Evolutionary conservation across 192 early-diverging fungal genomes (phyloP).

Genomic region (Gigaspora rosea): DNA sequence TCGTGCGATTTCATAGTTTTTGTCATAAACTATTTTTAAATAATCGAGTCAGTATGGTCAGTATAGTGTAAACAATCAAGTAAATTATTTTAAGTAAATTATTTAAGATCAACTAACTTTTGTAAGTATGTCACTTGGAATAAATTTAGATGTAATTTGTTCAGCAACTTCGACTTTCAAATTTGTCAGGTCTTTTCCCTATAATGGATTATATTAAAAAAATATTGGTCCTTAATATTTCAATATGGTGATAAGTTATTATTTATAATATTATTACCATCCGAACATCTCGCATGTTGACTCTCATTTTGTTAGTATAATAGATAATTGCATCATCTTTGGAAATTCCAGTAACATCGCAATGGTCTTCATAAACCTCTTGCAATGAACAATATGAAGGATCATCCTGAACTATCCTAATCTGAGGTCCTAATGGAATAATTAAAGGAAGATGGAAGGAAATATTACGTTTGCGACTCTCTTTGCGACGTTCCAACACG

Average conservation of each 20-base stretch:
- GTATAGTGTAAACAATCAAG: not conserved
- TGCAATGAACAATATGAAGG: conserved; percentile 86
- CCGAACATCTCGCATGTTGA: conserved; percentile 42
- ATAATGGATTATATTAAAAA: not conserved
- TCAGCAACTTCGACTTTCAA: conserved; percentile 87
- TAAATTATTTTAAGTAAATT: conserved; percentile 2
- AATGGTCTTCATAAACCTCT: conserved; percentile 92
- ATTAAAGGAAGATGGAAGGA: conserved; percentile 88
- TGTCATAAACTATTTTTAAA: conserved; percentile 64
- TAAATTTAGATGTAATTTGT: conserved; percentile 80
- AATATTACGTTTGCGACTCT: conserved; percentile 78
- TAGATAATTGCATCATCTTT: conserved; percentile 89
- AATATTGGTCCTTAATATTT: too few species aligned
- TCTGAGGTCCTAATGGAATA: conserved; percentile 88
- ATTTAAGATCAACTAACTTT: conserved; percentile 51
- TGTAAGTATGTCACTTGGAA: conserved; percentile 82
- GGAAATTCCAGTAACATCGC: conserved; percentile 66
- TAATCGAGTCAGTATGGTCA: not conserved
- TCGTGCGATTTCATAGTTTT: conserved; percentile 72
- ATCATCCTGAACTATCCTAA: conserved; percentile 93
- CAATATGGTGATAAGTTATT: too few species aligned
- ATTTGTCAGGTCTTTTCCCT: conserved; percentile 49
- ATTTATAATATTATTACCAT: not conserved
- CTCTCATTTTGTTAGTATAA: conserved; percentile 74
- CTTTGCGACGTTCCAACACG: conserved; percentile 78